Base-by-base conservation (phyloP, 2,329 filamentous ascomycete genomes). In the Phialocephala sp. region DNA sequence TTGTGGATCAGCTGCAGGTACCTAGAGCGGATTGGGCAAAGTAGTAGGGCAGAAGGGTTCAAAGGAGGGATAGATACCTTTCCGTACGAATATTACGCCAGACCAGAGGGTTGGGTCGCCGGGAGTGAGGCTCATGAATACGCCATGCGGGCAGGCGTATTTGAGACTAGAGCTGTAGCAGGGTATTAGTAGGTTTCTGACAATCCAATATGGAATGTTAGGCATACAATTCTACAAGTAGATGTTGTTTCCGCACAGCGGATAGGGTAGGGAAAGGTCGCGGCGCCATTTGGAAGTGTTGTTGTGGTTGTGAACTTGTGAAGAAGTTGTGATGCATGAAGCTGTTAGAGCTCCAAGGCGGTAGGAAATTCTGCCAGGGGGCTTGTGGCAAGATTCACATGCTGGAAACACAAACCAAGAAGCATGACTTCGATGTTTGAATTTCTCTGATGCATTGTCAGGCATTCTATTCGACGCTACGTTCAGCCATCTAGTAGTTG, bases 71-170 rank as follows among this genome's bases (percentile, higher is more conserved):
- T 4, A 64, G 69, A 71, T 81, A 95, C 94, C 94, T 83, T 92
- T 90, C 64, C 93, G 91, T 68, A 97, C 88, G 76, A 98, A 98
- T 35, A 98, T 83, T 22, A 97, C 91, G n/a, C 93, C 94, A 37
- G 89, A 90, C 94, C 94, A 98, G 58, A 93, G 81, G 18, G 88
- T 88, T 20, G 92, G 88, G 75, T 97, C 90, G 27, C 91, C 91
- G 0, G 92, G 92, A 35, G 91, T 91, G 66, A 97, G 85, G 77
- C 87, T 92, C 78, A 97, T 87, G 79, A 95, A 97, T 68, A 97
- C 85, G 61, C 95, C 94, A 64, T 92, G 88, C 1, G 94, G 94
- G 77, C 91, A 93, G 66, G 90, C 89, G 80, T 92, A 87, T 78
- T 91, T 93, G 72, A 97, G 84, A 67, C 91, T 91, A 67, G 91